Conservation (phyloP, 2,329 filamentous ascomycete species). For the Elsinoe arachidis region DNA sequence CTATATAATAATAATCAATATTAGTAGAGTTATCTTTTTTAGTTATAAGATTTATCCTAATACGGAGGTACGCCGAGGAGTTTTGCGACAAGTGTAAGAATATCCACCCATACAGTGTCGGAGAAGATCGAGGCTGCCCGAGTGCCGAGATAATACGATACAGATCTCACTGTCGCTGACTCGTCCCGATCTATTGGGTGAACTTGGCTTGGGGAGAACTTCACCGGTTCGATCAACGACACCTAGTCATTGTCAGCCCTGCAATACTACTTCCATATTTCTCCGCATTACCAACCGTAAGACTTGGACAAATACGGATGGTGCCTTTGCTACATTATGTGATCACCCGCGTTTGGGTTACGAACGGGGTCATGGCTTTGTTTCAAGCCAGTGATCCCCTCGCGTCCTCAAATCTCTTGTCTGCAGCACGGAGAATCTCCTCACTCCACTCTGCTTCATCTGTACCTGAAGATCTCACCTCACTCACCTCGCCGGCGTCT, state of each 20-base stretch:
- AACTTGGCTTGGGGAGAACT: not conserved
- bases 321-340: not conserved
- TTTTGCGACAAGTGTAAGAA: too few relatives aligned
- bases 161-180: not conserved
- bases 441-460: constrained; percentile 3
- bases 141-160: not conserved
- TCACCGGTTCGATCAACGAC: not conserved
- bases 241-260: not conserved
- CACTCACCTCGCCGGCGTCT: constrained; percentile 1
- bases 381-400: not conserved
- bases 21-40: too few relatives aligned
- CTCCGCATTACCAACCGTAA: not conserved
- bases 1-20: too few relatives aligned
- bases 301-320: not conserved
- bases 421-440: not conserved
- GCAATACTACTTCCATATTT: not conserved
- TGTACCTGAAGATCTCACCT: constrained; percentile 3
- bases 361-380: not conserved
- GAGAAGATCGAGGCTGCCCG: too few relatives aligned
- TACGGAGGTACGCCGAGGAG: too few relatives aligned
- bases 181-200: not conserved
- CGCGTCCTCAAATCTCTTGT: constrained; percentile 1
- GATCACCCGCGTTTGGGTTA: not conserved
- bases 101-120: too few relatives aligned
- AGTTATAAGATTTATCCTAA: too few relatives aligned